Evolutionary conservation across 129 eudicot genomes (phyloP).

Genomic region (Flaveria sonorensis): DNA sequence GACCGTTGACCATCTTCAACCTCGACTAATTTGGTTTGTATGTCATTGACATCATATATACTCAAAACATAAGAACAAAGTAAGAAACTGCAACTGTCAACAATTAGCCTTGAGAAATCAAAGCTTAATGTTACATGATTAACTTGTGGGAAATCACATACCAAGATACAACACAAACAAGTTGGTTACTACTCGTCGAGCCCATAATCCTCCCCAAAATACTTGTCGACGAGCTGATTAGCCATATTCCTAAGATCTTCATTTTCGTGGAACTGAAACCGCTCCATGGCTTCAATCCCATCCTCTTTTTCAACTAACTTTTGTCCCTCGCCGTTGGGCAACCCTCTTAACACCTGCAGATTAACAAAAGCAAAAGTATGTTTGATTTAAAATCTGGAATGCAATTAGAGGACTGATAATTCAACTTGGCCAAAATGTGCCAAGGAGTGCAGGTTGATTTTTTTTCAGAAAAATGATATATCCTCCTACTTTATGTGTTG

Average conservation of each 20-base stretch:
- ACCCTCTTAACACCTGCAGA: slow-evolving; percentile 77
- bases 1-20: not conserved
- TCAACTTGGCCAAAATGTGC: not conserved
- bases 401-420: not conserved
- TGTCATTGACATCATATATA: slow-evolving; percentile 20
- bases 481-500: not conserved
- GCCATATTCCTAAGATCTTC: slow-evolving; percentile 94
- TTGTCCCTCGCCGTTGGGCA: slow-evolving; percentile 91
- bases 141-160: not conserved
- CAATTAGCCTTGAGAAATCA: slow-evolving; percentile 8
- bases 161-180: slow-evolving; percentile 21
- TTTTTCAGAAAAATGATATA: too few relatives aligned
- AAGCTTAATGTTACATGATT: slow-evolving; percentile 28
- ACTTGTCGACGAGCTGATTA: slow-evolving; percentile 77
- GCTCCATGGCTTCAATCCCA: slow-evolving; percentile 96
- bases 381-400: not conserved
- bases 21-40: not conserved
- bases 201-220: slow-evolving; percentile 97
- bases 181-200: slow-evolving; percentile 46
- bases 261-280: slow-evolving; percentile 89
- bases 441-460: too few relatives aligned
- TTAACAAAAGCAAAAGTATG: not conserved
- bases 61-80: not conserved
- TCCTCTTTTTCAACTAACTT: slow-evolving; percentile 88
- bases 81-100: slow-evolving; percentile 10